Conservation (phyloP, 257 asterid genomes). For the Solanum pinnatisectum region DNA sequence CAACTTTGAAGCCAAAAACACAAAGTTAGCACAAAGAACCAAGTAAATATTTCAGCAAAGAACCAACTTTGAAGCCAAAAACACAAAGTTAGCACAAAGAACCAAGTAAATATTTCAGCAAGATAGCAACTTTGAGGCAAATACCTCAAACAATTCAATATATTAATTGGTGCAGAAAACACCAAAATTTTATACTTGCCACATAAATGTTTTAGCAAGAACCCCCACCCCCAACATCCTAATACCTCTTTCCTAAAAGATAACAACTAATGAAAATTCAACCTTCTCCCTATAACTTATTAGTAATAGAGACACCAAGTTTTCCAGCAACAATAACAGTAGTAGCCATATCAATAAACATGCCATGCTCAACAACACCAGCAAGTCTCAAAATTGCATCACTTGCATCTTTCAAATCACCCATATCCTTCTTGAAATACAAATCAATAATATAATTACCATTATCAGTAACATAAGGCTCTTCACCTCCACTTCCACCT, state of each 20-base stretch:
- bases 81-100: background rate
- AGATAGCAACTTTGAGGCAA: background rate
- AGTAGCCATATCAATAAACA: constrained; percentile 53
- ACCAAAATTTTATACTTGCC: background rate
- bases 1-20: background rate
- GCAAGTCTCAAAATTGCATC: constrained; percentile 65
- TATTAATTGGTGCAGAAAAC: background rate
- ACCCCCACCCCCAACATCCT: background rate
- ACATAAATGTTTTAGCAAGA: background rate
- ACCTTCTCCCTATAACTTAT: constrained; percentile 7
- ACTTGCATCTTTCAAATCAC: constrained; percentile 46
- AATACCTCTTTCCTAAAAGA: background rate
- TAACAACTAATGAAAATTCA: background rate
- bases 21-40: background rate
- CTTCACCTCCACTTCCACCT: constrained; percentile 3
- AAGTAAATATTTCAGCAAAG: background rate
- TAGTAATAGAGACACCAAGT: constrained; percentile 41
- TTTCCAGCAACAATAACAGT: constrained; percentile 52
- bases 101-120: background rate
- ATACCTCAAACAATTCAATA: background rate
- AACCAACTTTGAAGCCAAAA: background rate
- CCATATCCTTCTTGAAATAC: constrained; percentile 52
- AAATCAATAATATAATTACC: constrained; percentile 50
- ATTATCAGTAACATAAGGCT: constrained; percentile 48
- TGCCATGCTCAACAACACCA: constrained; percentile 58